Percentiles rank a stretch among this genome's conserved stretches.
Conservation (phyloP, 208 protist genomes). For the Crithidia fasciculata region DNA sequence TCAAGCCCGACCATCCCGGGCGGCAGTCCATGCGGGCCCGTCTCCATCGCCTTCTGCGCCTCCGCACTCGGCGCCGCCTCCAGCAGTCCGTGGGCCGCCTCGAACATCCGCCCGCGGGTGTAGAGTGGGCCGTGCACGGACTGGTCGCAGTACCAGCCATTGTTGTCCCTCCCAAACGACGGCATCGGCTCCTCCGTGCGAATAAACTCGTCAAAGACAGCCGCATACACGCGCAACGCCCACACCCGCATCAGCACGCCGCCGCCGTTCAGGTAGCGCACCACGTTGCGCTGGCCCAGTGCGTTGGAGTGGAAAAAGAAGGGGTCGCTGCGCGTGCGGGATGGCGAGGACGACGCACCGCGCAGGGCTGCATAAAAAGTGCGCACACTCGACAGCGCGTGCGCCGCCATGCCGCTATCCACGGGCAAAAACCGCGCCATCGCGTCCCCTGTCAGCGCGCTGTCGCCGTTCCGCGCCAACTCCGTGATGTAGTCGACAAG, state of each 20-base stretch:
- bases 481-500: slow-evolving; percentile 17
- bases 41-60: neutral
- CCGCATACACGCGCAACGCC: slow-evolving; percentile 22
- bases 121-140: slow-evolving; percentile 25
- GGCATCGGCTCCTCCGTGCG: neutral
- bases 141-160: slow-evolving; percentile 36
- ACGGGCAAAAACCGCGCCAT: neutral
- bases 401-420: neutral
- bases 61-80: neutral
- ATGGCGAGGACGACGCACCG: neutral
- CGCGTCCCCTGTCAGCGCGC: neutral
- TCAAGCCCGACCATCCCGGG: slow-evolving; percentile 24
- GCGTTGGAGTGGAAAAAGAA: slow-evolving; percentile 19
- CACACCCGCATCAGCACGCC: slow-evolving; percentile 33
- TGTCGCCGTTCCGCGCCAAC: slow-evolving; percentile 15
- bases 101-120: slow-evolving; percentile 25
- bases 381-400: neutral
- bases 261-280: slow-evolving; percentile 33
- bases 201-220: neutral
- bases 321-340: neutral
- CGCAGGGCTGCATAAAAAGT: neutral
- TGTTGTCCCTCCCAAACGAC: neutral
- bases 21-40: slow-evolving; percentile 20
- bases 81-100: slow-evolving; percentile 26
- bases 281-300: slow-evolving; percentile 8